Percentiles rank a stretch among this genome's conserved stretches.
These are phyloP conservation scores for Penicillium sp. DNA, from an alignment of 2,329 filamentous ascomycete genomes.

Conservation along the genomic window DNA sequence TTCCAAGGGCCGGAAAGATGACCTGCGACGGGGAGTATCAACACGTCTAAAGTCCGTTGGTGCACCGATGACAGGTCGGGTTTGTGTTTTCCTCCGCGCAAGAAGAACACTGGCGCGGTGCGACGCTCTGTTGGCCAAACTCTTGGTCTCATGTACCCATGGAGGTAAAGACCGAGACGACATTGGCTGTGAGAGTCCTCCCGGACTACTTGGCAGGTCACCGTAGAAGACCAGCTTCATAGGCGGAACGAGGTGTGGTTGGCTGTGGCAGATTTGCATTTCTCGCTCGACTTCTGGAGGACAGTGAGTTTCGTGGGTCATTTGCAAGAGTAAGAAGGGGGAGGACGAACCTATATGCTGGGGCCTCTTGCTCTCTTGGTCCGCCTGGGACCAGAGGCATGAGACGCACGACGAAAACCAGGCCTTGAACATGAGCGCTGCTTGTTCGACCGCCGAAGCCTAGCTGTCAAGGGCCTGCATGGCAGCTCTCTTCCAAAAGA, in stretches of 20 bases:
- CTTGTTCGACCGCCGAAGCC: conserved; percentile 22
- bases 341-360: conserved; percentile 21
- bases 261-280: conserved; percentile 42
- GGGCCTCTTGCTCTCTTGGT: conserved; percentile 23
- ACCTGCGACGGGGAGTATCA: conserved; percentile 17
- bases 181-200: conserved; percentile 26
- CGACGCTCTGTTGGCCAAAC: conserved; percentile 36
- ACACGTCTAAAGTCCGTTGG: conserved; percentile 42
- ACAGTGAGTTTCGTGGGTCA: neutral
- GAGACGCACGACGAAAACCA: conserved; percentile 39
- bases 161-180: conserved; percentile 30
- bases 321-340: neutral
- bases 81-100: conserved; percentile 30
- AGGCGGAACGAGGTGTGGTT: conserved; percentile 44
- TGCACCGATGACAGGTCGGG: conserved; percentile 36
- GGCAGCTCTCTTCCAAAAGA: conserved; percentile 7
- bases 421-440: conserved; percentile 35
- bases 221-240: conserved; percentile 44
- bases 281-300: conserved; percentile 36
- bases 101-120: conserved; percentile 36
- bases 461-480: conserved; percentile 18
- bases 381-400: conserved; percentile 28
- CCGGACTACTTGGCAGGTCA: conserved; percentile 34
- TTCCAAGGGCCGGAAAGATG: conserved; percentile 41
- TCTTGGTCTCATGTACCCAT: conserved; percentile 37